These are phyloP conservation scores for Aspergillus sp. DNA, from an alignment of 2,329 filamentous ascomycete species.

Conservation along the genomic window DNA sequence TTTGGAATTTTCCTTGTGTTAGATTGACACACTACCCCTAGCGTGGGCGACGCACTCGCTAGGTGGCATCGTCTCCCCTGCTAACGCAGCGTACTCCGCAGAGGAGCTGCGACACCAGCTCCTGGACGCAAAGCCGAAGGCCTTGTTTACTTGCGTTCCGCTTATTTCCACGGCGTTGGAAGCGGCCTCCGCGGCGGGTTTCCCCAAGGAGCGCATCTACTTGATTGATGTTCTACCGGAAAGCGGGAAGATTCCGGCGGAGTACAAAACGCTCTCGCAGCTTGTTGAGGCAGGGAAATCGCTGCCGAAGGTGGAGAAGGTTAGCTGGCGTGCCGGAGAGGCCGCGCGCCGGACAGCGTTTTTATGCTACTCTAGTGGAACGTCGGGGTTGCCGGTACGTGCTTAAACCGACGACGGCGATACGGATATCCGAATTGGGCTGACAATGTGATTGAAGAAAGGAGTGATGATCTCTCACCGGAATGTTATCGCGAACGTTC, in stretches of 20 bases:
- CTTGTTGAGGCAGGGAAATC: slow-evolving; percentile 61
- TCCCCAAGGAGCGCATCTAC: slow-evolving; percentile 66
- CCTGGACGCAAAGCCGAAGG: slow-evolving; percentile 66
- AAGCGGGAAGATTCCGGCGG: slow-evolving; percentile 42
- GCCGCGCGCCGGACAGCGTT: slow-evolving; percentile 66
- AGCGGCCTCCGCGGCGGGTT: slow-evolving; percentile 62
- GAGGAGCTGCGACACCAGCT: slow-evolving; percentile 72
- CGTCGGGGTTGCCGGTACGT: slow-evolving; percentile 71
- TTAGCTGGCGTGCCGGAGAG: slow-evolving; percentile 44
- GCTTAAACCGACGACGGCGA: background rate
- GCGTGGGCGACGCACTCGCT: slow-evolving; percentile 73
- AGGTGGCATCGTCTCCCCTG: slow-evolving; percentile 71
- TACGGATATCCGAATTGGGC: background rate
- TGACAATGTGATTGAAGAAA: slow-evolving; percentile 55
- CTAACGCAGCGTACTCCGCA: slow-evolving; percentile 72
- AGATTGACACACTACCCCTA: slow-evolving; percentile 74
- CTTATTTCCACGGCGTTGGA: slow-evolving; percentile 64
- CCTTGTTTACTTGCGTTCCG: slow-evolving; percentile 69
- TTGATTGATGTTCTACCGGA: slow-evolving; percentile 67
- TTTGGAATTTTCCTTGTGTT: background rate
- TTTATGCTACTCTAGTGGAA: slow-evolving; percentile 78
- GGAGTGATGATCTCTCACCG: slow-evolving; percentile 79
- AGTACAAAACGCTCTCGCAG: slow-evolving; percentile 65
- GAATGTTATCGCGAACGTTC: slow-evolving; percentile 74
- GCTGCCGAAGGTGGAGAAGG: slow-evolving; percentile 38